These are phyloP conservation scores for Gigaspora rosea DNA, from an alignment of 192 early-diverging fungal species.

Conservation along the genomic window DNA sequence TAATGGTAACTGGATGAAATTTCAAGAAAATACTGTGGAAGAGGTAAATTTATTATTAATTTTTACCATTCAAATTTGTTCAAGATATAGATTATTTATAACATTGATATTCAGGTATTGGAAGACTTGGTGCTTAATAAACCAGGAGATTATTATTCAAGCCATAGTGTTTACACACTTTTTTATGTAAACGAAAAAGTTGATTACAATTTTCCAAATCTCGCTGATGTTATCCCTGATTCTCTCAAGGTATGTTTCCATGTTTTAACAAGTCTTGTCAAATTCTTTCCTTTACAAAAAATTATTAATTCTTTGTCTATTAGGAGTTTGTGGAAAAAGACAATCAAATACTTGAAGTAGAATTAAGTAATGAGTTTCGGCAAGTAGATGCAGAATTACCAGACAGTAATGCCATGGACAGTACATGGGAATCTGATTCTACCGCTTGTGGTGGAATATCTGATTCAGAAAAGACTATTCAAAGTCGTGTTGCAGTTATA, in stretches of 20 bases:
- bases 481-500: neutral
- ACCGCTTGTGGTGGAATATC: neutral
- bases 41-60: neutral
- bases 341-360: neutral
- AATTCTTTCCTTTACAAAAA: neutral
- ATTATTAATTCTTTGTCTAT: neutral
- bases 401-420: neutral
- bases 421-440: neutral
- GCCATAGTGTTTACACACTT: neutral
- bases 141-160: neutral
- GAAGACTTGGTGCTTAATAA: neutral
- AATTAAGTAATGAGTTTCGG: neutral
- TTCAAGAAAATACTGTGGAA: neutral
- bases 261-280: neutral
- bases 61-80: neutral
- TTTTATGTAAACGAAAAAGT: slow-evolving; percentile 1
- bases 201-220: slow-evolving; percentile 1
- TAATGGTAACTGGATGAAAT: slow-evolving; percentile 14
- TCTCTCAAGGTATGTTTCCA: neutral
- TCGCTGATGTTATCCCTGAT: neutral
- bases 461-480: neutral
- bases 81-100: neutral
- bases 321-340: slow-evolving; percentile 9
- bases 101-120: neutral
- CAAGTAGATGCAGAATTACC: neutral